phyloP scores from a whole-genome alignment of 352 stramenopile genomes.

The Pythium brachiatum region DNA sequence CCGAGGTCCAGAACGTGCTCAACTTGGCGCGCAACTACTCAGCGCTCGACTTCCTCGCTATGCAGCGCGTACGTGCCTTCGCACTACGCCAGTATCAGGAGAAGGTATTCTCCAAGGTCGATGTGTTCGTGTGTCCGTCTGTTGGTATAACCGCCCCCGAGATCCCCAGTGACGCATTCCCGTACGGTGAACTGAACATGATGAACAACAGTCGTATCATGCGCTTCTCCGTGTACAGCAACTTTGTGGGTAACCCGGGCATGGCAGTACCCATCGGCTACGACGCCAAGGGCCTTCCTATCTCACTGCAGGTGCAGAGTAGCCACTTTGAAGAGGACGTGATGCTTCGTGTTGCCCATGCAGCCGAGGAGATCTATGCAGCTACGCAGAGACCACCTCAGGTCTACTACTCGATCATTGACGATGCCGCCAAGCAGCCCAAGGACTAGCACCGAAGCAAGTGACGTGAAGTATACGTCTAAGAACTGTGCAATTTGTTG shows the following conservation, averaged over 20 bases:
- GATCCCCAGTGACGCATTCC: conserved; percentile 47
- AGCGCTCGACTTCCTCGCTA: conserved; percentile 78
- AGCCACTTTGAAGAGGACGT: conserved; percentile 75
- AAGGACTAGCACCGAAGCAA: not conserved
- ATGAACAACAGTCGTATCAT: conserved; percentile 61
- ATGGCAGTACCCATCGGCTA: conserved; percentile 74
- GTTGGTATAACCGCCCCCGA: conserved; percentile 72
- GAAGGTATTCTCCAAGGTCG: conserved; percentile 78
- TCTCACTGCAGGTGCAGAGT: conserved; percentile 79
- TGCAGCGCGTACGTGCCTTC: conserved; percentile 82
- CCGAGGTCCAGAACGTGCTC: conserved; percentile 74
- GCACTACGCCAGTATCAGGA: conserved; percentile 71
- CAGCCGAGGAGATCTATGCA: conserved; percentile 41
- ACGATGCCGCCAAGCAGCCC: conserved; percentile 33
- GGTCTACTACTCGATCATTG: conserved; percentile 67
- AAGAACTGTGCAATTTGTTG: too few species aligned
- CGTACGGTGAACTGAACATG: conserved; percentile 56
- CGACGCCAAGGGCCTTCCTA: conserved; percentile 56
- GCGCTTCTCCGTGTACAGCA: conserved; percentile 82
- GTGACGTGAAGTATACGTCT: conserved; percentile 18
- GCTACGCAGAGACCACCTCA: conserved; percentile 45
- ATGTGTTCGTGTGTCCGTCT: conserved; percentile 89
- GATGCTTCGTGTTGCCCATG: conserved; percentile 65
- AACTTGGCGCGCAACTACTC: conserved; percentile 64
- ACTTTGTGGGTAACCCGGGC: conserved; percentile 85